Evolutionary conservation across 1,284 basidiomycete species (phyloP).

Genomic region (Cutaneotrichosporon sp.): DNA sequence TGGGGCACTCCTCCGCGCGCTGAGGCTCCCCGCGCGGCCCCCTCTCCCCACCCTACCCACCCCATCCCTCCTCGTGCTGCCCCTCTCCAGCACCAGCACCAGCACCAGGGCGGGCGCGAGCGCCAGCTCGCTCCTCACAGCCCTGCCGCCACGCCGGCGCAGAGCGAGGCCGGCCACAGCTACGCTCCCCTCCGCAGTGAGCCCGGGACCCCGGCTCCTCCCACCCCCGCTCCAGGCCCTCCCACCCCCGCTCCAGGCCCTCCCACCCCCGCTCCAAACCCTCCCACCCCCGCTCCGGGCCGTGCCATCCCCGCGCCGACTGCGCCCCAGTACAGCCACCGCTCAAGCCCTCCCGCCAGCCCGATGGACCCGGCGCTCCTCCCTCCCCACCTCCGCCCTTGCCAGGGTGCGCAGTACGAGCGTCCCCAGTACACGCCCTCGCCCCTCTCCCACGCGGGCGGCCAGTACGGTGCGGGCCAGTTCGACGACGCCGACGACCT

Average conservation of each 20-base stretch:
- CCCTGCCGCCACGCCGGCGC: not conserved
- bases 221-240: not conserved
- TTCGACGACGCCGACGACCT: not conserved
- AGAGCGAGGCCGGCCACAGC: not conserved
- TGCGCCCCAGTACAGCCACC: too few relatives aligned
- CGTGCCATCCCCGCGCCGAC: not conserved
- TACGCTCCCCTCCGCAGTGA: not conserved
- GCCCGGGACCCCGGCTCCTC: not conserved
- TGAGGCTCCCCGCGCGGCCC: not conserved
- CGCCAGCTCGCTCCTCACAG: not conserved
- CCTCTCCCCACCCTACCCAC: too few relatives aligned
- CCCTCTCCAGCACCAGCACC: too few relatives aligned
- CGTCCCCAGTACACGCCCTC: constrained; percentile 1
- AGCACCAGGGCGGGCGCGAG: not conserved
- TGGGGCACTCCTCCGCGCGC: not conserved
- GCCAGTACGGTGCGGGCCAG: not conserved
- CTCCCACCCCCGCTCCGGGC: too few relatives aligned
- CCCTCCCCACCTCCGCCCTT: not conserved
- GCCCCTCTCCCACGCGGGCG: not conserved
- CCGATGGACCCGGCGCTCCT: not conserved
- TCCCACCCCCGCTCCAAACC: not conserved
- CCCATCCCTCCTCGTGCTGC: too few relatives aligned
- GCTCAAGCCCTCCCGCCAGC: not conserved
- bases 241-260: too few relatives aligned
- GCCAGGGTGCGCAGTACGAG: not conserved